These are phyloP conservation scores for Lunasporangiospora selenospora DNA, from an alignment of 192 early-diverging fungal genomes.

Conservation along the genomic window DNA sequence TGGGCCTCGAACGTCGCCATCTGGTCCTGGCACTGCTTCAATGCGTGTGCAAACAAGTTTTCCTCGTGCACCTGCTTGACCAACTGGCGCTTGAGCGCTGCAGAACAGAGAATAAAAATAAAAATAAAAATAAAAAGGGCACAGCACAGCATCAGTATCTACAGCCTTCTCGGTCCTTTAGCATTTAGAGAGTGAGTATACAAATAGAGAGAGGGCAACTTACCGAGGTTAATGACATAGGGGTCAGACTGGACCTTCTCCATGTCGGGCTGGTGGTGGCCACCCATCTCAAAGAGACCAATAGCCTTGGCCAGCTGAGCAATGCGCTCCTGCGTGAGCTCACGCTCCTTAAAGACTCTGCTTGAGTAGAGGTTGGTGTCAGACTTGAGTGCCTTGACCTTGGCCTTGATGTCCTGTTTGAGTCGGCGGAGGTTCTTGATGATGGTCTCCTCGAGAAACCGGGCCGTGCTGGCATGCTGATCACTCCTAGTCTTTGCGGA, in stretches of 20 bases:
- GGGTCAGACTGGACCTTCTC: conserved; percentile 35
- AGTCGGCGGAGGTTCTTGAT: conserved; percentile 42
- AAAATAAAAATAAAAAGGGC: too few species aligned
- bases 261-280: conserved; percentile 35
- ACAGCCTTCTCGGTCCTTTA: too few species aligned
- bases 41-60: conserved; percentile 36
- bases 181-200: too few species aligned
- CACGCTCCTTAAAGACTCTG: conserved; percentile 50
- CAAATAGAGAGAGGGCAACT: too few species aligned
- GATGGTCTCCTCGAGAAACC: conserved; percentile 41
- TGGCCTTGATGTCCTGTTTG: conserved; percentile 53
- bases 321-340: conserved; percentile 48
- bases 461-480: conserved; percentile 42
- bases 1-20: conserved; percentile 34
- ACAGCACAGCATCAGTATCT: too few species aligned
- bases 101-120: conserved; percentile 25
- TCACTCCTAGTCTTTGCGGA: conserved; percentile 43
- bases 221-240: conserved; percentile 29
- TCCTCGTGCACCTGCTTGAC: conserved; percentile 40
- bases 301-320: conserved; percentile 41
- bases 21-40: conserved; percentile 44
- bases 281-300: conserved; percentile 35
- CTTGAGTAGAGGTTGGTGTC: conserved; percentile 40
- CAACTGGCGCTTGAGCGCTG: conserved; percentile 30
- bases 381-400: conserved; percentile 42